phyloP scores from a whole-genome alignment of 352 stramenopile genomes.

The Pythium folliculosum region DNA sequence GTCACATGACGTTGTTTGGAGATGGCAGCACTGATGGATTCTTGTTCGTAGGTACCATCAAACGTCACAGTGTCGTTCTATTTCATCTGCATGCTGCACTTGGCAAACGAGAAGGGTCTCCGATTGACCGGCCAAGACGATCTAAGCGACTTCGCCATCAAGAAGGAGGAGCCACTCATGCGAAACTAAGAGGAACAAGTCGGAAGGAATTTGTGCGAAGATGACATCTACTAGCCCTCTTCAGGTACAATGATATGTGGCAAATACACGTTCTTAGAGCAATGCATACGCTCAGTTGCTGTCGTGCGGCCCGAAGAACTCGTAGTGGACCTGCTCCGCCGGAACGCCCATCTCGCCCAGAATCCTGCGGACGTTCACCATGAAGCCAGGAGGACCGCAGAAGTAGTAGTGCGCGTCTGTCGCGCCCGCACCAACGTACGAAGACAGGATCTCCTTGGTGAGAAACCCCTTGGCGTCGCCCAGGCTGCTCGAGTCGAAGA shows the following conservation, averaged over 20 bases:
- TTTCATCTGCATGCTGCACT: slow-evolving; percentile 99
- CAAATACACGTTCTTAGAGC: slow-evolving; percentile 22
- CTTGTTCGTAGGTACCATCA: slow-evolving; percentile 75
- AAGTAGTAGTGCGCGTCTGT: slow-evolving; percentile 53
- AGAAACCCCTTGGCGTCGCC: slow-evolving; percentile 30
- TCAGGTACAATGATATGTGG: slow-evolving; percentile 10
- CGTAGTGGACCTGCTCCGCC: slow-evolving; percentile 50
- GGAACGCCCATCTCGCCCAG: slow-evolving; percentile 42
- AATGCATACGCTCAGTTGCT: slow-evolving; percentile 24
- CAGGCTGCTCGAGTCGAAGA: slow-evolving; percentile 28
- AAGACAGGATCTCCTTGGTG: slow-evolving; percentile 33
- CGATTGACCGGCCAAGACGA: slow-evolving; percentile 80
- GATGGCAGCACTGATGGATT: slow-evolving; percentile 11
- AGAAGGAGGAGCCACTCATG: slow-evolving; percentile 24
- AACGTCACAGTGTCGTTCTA: slow-evolving; percentile 98
- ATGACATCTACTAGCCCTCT: slow-evolving; percentile 4
- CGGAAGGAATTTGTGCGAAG: not conserved
- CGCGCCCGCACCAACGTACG: slow-evolving; percentile 38
- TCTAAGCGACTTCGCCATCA: slow-evolving; percentile 76
- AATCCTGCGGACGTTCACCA: slow-evolving; percentile 43
- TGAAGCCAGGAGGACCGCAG: slow-evolving; percentile 57
- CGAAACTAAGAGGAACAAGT: slow-evolving; percentile 5
- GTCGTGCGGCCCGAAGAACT: slow-evolving; percentile 65
- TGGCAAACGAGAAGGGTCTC: slow-evolving; percentile 98
- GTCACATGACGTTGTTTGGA: not conserved